Evolutionary conservation across 106 monocot species (phyloP).

Genomic region (Dioscorea dumetorum): DNA sequence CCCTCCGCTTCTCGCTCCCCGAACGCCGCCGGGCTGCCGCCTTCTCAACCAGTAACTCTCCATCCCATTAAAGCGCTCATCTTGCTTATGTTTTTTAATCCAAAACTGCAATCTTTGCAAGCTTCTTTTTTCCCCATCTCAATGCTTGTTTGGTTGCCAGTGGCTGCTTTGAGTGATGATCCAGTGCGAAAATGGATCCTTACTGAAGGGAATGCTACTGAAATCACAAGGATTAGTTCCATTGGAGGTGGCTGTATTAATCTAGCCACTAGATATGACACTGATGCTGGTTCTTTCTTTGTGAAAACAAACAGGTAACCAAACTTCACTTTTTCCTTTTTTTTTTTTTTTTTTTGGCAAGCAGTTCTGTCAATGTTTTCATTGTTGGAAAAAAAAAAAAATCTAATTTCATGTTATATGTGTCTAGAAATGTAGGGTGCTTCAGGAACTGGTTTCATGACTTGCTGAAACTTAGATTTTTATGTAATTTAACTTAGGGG

Average conservation of each 20-base stretch:
- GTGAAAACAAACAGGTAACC: conserved; percentile 82
- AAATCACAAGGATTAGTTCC: conserved; percentile 57
- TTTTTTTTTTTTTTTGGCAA: neutral
- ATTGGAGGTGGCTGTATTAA: conserved; percentile 95
- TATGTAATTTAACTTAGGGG: conserved; percentile 22
- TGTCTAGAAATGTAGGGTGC: neutral
- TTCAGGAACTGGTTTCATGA: neutral
- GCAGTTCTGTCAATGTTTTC: neutral
- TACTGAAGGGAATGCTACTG: conserved; percentile 74
- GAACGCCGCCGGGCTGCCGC: neutral
- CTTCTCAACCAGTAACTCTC: conserved; percentile 7
- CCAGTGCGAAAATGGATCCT: conserved; percentile 90
- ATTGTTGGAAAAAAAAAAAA: too few relatives aligned
- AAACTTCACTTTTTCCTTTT: neutral
- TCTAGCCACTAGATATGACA: conserved; percentile 70
- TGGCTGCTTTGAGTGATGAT: conserved; percentile 60
- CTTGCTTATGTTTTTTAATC: too few relatives aligned
- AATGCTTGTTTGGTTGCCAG: conserved; percentile 24
- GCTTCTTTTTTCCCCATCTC: neutral
- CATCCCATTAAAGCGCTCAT: too few relatives aligned
- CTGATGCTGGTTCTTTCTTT: conserved; percentile 79
- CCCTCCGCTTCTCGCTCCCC: neutral
- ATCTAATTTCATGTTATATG: neutral
- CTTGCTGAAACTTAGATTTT: neutral
- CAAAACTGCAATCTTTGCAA: neutral